A percentile compares a stretch with the other conserved stretches of the same genome.
Evolutionary conservation across 176 grass and related monocot genomes (phyloP).

Genomic region (Oryza glumipatula): DNA sequence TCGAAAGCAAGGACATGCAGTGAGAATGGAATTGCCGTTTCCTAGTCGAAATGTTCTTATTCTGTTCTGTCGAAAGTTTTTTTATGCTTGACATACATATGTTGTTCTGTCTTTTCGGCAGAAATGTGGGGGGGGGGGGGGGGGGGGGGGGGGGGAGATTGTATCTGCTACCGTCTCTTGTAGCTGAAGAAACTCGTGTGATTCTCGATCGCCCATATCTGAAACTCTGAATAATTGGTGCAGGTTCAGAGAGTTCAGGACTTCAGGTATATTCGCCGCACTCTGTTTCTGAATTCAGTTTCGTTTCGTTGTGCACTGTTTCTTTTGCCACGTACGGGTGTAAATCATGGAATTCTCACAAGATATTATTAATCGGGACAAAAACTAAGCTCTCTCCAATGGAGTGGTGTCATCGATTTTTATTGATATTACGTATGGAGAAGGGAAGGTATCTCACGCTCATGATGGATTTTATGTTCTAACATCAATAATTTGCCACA

Average conservation of each 20-base stretch:
- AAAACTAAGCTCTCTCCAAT: neutral
- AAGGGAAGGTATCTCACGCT: neutral
- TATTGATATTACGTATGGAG: neutral
- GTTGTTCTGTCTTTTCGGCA: neutral
- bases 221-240: neutral
- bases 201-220: neutral
- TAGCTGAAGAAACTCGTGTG: neutral
- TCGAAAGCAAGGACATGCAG: neutral
- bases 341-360: neutral
- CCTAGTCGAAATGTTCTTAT: neutral
- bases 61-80: neutral
- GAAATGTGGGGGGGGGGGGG: no score
- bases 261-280: neutral
- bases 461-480: neutral
- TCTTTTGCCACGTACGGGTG: neutral
- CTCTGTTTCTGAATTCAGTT: conserved; percentile 2
- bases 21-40: neutral
- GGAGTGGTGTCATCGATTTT: neutral
- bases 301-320: neutral
- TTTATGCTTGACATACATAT: neutral
- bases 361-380: neutral
- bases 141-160: neutral
- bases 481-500: neutral
- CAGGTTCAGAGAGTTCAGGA: neutral
- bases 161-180: neutral